These are phyloP conservation scores for Colletotrichum scovillei DNA, from an alignment of 2,329 filamentous ascomycete species.

Conservation along the genomic window DNA sequence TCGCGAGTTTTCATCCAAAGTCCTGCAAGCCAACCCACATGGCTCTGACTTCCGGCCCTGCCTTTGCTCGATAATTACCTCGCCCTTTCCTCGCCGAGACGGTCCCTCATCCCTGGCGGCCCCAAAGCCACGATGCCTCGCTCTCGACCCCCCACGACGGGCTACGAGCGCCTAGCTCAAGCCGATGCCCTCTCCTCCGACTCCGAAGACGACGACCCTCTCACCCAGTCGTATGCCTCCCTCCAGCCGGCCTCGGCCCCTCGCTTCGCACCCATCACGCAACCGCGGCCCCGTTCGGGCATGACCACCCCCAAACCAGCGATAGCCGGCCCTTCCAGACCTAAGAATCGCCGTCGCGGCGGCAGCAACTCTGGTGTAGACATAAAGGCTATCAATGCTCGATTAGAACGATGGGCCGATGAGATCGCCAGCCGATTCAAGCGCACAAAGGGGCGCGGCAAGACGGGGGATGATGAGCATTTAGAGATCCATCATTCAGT, in stretches of 20 bases:
- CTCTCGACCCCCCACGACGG: conserved; percentile 77
- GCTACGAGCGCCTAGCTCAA: conserved; percentile 87
- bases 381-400: conserved; percentile 97
- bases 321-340: conserved; percentile 43
- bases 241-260: conserved; percentile 68
- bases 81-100: background rate
- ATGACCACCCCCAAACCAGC: conserved; percentile 66
- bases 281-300: conserved; percentile 69
- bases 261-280: conserved; percentile 72
- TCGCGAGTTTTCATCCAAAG: background rate
- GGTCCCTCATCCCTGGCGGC: background rate
- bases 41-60: background rate
- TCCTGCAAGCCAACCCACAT: background rate
- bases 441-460: conserved; percentile 80
- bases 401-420: conserved; percentile 95
- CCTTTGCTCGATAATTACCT: background rate
- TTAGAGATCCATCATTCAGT: conserved; percentile 98
- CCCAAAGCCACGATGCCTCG: conserved; percentile 67
- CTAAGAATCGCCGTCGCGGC: conserved; percentile 58
- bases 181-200: conserved; percentile 81
- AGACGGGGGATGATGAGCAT: conserved; percentile 81
- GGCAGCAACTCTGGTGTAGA: conserved; percentile 90
- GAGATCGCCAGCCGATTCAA: conserved; percentile 99
- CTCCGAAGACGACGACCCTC: conserved; percentile 72
- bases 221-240: conserved; percentile 65